Evolutionary conservation across 2,329 filamentous ascomycete genomes (phyloP), one percentile per base, ranked within the genome.

Genomic region (Cladosporium sp.): DNA sequence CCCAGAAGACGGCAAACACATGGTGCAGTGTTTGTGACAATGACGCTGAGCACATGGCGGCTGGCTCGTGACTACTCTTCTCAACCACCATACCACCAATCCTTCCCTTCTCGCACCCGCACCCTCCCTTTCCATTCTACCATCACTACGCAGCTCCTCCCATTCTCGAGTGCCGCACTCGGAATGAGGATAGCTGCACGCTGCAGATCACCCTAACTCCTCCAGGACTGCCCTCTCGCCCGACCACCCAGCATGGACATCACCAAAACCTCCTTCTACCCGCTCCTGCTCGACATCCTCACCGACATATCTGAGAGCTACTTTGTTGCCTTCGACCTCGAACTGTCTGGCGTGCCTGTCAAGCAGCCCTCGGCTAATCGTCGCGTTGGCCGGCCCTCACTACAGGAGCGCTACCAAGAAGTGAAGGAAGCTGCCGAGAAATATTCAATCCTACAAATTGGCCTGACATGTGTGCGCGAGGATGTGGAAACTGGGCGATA

Each of bases 271-370:
- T 75, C 78, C 50, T 85, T 84, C 67, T 72, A 74, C 28, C 70
- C 74, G 30, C 73, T 79, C 28, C 73, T 87, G 6, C 76, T 85
- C 3, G 76, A 77, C 39, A 80, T 88, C 37, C 72, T 88, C 19
- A 75, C 80, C 60, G 76, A 82, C 59, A 80, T 89, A 58, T 79
- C 82, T 25, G 76, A 81, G 58, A 81, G 84, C 36, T 78, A 80
- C 60, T 88, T 88, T 65, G 81, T 89, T 12, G 77, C 85, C 3
- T 76, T 89, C 59, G 86, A 89, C 67, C 76, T 88, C 12, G 86
- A 89, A 70, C 80, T 88, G 47, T 88, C 85, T 14, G 86, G 86
- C 2, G 85, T 89, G 20, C 76, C 78, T 2, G 71, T 70, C 12
- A 78, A 77, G 22, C 72, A 74, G 45, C 65, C 67, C 14, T 68